Evolutionary conservation across 257 asterid species (phyloP).

Genomic region (Fraxinus americana): DNA sequence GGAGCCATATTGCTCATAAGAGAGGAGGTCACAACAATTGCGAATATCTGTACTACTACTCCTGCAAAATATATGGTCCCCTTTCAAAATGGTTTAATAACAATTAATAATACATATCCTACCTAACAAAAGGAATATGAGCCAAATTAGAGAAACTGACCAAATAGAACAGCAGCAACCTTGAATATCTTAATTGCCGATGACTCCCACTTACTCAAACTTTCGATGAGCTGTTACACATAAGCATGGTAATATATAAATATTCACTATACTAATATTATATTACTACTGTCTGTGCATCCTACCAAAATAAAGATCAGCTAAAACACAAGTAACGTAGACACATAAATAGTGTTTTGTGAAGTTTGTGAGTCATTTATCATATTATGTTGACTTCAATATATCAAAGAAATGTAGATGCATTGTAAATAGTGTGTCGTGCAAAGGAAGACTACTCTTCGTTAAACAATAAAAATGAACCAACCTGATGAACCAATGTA

Average conservation of each 20-base stretch:
- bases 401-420: background rate
- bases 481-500: too few relatives aligned
- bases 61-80: conserved; percentile 44
- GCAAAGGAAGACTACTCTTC: too few relatives aligned
- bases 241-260: background rate
- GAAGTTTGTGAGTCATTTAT: background rate
- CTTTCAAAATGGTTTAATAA: background rate
- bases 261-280: background rate
- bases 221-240: conserved; percentile 49
- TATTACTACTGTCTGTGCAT: background rate
- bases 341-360: background rate
- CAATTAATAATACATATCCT: background rate
- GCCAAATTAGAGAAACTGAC: conserved; percentile 40
- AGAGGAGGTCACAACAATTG: conserved; percentile 41
- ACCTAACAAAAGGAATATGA: background rate
- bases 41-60: conserved; percentile 42
- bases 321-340: background rate
- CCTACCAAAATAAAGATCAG: background rate
- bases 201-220: conserved; percentile 46
- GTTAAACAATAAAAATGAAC: too few relatives aligned
- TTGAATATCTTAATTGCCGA: conserved; percentile 46
- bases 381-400: too few relatives aligned
- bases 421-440: too few relatives aligned
- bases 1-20: conserved; percentile 84
- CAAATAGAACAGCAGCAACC: conserved; percentile 44